phyloP scores from a whole-genome alignment of 805 yeast genomes.

The Saccharomycopsis sp. region DNA sequence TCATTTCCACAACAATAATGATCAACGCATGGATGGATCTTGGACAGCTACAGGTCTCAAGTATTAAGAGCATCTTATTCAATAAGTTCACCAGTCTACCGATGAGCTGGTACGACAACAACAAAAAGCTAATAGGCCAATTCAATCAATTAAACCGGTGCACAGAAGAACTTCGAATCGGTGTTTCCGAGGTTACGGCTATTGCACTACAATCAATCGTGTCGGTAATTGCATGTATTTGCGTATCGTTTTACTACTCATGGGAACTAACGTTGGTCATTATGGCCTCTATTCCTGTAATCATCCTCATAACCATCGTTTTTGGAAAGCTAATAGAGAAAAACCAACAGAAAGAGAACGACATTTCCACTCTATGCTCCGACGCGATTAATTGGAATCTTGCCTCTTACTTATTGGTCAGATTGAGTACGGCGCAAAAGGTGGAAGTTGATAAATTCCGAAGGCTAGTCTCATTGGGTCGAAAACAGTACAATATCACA shows the following conservation, averaged over 20 bases:
- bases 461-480: slow-evolving; percentile 27
- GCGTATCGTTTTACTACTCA: slow-evolving; percentile 66
- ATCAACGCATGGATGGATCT: slow-evolving; percentile 56
- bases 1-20: slow-evolving; percentile 45
- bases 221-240: slow-evolving; percentile 46
- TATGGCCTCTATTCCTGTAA: slow-evolving; percentile 67
- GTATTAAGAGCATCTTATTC: slow-evolving; percentile 46
- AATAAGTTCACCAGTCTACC: slow-evolving; percentile 39
- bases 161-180: slow-evolving; percentile 63
- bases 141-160: slow-evolving; percentile 62
- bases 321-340: slow-evolving; percentile 47
- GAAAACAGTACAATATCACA: slow-evolving; percentile 35
- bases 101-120: slow-evolving; percentile 57
- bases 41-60: slow-evolving; percentile 63
- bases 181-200: slow-evolving; percentile 62
- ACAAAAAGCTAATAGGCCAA: slow-evolving; percentile 52
- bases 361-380: slow-evolving; percentile 46
- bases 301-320: slow-evolving; percentile 40
- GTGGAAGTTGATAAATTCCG: slow-evolving; percentile 43
- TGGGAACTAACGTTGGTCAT: slow-evolving; percentile 82
- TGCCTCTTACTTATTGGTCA: slow-evolving; percentile 50
- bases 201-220: slow-evolving; percentile 46
- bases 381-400: slow-evolving; percentile 66
- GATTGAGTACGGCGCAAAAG: slow-evolving; percentile 50
- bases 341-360: slow-evolving; percentile 52